Conservation (phyloP, 257 asterid genomes). For the Penstemon barbatus region DNA sequence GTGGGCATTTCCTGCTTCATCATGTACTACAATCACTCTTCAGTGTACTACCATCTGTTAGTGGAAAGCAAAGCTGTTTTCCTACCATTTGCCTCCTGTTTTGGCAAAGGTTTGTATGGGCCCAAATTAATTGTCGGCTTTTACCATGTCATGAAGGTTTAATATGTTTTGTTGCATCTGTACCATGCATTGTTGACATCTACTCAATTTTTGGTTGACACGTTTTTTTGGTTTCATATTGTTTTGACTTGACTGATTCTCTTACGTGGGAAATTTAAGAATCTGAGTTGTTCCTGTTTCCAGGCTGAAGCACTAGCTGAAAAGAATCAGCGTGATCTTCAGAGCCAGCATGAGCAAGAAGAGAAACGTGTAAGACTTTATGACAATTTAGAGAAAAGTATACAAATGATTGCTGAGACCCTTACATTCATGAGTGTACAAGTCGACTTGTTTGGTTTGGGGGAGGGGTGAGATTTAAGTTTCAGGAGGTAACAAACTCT, state of each 20-base stretch:
- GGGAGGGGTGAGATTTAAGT: conserved; percentile 8
- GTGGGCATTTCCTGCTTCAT: neutral
- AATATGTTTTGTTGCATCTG: neutral
- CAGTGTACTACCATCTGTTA: neutral
- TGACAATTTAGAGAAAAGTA: conserved; percentile 2
- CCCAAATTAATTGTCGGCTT: conserved; percentile 7
- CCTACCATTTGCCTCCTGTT: conserved; percentile 14
- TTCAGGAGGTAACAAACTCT: conserved; percentile 1
- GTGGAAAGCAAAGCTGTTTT: conserved; percentile 20
- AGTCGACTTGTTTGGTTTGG: neutral
- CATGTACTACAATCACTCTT: neutral
- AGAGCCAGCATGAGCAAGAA: conserved; percentile 74
- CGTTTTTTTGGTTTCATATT: neutral
- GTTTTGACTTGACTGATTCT: conserved; percentile 2
- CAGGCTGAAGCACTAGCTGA: conserved; percentile 89
- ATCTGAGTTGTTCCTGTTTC: conserved; percentile 22
- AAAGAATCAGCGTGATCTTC: conserved; percentile 89
- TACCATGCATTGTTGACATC: neutral
- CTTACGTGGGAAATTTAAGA: conserved; percentile 10
- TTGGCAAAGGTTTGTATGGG: conserved; percentile 1
- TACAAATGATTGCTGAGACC: neutral
- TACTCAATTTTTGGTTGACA: conserved; percentile 2
- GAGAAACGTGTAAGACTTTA: conserved; percentile 72
- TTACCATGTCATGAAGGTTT: neutral
- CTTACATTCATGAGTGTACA: neutral